Evolutionary conservation across 2,329 filamentous ascomycete genomes (phyloP), one percentile per base, ranked within the genome.

Genomic region (Fusarium sp.): DNA sequence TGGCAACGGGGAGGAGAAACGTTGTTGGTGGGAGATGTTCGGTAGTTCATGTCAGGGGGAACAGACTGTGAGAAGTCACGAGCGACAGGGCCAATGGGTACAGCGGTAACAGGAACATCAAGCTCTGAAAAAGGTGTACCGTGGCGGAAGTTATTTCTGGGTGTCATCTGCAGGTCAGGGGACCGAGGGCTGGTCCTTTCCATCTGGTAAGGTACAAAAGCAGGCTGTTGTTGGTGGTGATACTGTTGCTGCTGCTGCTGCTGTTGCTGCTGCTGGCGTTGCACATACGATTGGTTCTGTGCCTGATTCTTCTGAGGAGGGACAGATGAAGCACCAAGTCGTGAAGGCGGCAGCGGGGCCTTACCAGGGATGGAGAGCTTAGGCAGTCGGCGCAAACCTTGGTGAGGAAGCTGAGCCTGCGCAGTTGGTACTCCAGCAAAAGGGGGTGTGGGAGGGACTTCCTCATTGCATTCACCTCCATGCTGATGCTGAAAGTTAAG

Each of bases 51-150:
- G 81, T 97, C 90, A 9, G 95, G 95, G 45, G 95, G 95, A 0
- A 98, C 95, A 7, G 94, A 98, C 79, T 97, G 93, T 27, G 93
- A 97, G 48, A 86, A 84, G 75, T 96, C 91, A 53, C 95, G 91
- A 46, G 91, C 86, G 32, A 97, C 85, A 9, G 92, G 92, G 1
- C 91, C 92, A 18, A 89, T 74, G 2, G 89, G 88, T 45, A 94
- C 84, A 4, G 90, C 87, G 1, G 93, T 96, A 63, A 97, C 82
- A 1, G 95, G 94, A 14, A 94, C 89, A 77, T 98, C 95, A 85
- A 95, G 91, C 76, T 97, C 94, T 4, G 94, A 97, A 78, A 94
- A 92, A 18, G 94, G 94, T 0, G 93, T 97, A n/a, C 89, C 91
- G 69, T 93, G 90, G 57, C 92, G 89, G 81, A 94, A 94, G 43